Base-by-base conservation (phyloP, 805 yeast species). In the Candida pini region DNA sequence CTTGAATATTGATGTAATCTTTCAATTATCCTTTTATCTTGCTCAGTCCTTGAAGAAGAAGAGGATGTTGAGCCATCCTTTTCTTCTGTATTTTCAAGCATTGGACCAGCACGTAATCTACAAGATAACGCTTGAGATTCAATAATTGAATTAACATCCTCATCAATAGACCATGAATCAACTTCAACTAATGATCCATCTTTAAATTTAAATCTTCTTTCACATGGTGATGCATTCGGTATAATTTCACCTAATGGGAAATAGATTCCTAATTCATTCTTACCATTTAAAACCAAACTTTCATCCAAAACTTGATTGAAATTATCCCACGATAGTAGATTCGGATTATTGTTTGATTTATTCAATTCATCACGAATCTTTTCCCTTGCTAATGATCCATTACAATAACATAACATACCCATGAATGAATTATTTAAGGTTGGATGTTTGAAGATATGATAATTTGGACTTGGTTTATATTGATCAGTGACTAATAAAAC, bases 331-430 rank as follows among this genome's bases (percentile, higher is more conserved):
- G 66, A 62, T 23, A 63, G 57, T 5, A 45, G 44, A 4, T 56
- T 55, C 2, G 49, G 45, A 10, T 51, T 40, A 2, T 53, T 48
- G 36, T 63, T 60, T 45, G 69, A 64, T 26, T 59, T 56, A 49
- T 81, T 82, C 20, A 86, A 41, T 17, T 62, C 64, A 56, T 87
- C 81, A 32, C 92, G 68, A 9, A 87, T 67, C 38, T 69, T 68
- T 49, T 88, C 96, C 44, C 97, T 67, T 0, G 96, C 95, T 31
- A 88, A 62, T 0, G 96, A 73, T 0, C 97, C 96, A 55, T 88
- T 88, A 52, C 94, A 83, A 57, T 88, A 88, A 56, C 97, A 88
- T 35, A 89, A 75, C 97, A 88, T 88, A 16, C 94, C 95, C 96
- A 88, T 89, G 55, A 77, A 88, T 24, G 81, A 77, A 24, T 68